Base-by-base conservation (phyloP, 345 rosid species). In the Euphorbia lathyris region DNA sequence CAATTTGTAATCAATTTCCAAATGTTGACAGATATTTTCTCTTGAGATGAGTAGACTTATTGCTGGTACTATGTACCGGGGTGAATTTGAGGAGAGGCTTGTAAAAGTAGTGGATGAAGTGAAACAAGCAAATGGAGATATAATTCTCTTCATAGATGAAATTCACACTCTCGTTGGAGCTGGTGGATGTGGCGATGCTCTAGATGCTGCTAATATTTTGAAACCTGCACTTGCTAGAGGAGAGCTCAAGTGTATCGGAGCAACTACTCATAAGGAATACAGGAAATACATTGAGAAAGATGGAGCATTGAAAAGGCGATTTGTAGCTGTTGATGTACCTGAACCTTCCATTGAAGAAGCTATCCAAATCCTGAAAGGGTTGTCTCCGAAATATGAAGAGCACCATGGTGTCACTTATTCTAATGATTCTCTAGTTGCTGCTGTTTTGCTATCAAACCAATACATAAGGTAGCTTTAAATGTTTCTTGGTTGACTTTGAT, bases 381-480 rank as follows among this genome's bases (percentile, higher is more conserved):
- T 73, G 25, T 1, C 38, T 3, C 2, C 13, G 0, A 66, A 65
- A 20, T 81, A 81, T 66, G 90, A 78, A 64, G 58, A 67, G 8
- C 77, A 81, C 57, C 90, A 81, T 68, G 68, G 63, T 53, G 80
- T 84, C 2, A 65, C 26, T 7, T 81, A 82, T 70, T 22, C 73
- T 5, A 68, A 86, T 0, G 72, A 79, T 2, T 77, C 86, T 55
- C 65, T 86, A 36, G 77, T 66, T 0, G 85, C 83, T 25, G 88
- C 88, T 7, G 83, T 81, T 4, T 56, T 43, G 22, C 66, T 86
- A 65, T 79, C 88, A 14, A 71, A 81, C 74, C 87, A 72, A 57
- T 81, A 82, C 63, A 86, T 86, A n/a, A 77, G 81, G 83, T 83
- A 22, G 50, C 23, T 52, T 42, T 12, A 42, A 12, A n/a, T 42